A percentile compares a stretch with the other conserved stretches of the same genome.
These are phyloP conservation scores for Saccharomyces hybrid DNA, from an alignment of 1,139 yeast species.

Conservation along the genomic window DNA sequence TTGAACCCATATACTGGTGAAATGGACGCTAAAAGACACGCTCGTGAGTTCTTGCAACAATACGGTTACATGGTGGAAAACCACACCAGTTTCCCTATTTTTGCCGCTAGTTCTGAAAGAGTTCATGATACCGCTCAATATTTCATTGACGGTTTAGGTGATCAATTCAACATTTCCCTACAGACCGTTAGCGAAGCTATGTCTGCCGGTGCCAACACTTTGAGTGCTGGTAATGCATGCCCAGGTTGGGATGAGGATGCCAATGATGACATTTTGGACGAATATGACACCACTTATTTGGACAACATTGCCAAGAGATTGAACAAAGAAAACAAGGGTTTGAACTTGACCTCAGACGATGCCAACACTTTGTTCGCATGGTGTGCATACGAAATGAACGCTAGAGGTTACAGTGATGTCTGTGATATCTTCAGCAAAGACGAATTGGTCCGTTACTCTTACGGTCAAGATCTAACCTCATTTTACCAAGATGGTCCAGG, in stretches of 20 bases:
- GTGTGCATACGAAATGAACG: slow-evolving; percentile 54
- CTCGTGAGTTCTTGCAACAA: slow-evolving; percentile 13
- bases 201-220: slow-evolving; percentile 36
- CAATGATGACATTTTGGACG: slow-evolving; percentile 19
- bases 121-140: slow-evolving; percentile 19
- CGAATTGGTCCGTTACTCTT: slow-evolving; percentile 45
- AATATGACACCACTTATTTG: slow-evolving; percentile 29
- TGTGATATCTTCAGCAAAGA: slow-evolving; percentile 49
- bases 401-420: slow-evolving; percentile 46
- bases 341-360: slow-evolving; percentile 38
- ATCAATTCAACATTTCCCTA: slow-evolving; percentile 10
- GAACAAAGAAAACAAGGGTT: slow-evolving; percentile 37
- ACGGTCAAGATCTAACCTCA: slow-evolving; percentile 40
- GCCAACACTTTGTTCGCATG: slow-evolving; percentile 39
- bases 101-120: slow-evolving; percentile 20
- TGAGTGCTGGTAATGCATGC: slow-evolving; percentile 29
- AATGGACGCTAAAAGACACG: slow-evolving; percentile 20
- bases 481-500: slow-evolving; percentile 53
- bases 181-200: slow-evolving; percentile 32
- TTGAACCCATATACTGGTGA: slow-evolving; percentile 18
- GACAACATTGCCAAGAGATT: slow-evolving; percentile 36
- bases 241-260: slow-evolving; percentile 1
- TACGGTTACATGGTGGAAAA: slow-evolving; percentile 14
- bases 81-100: slow-evolving; percentile 12
- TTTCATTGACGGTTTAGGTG: slow-evolving; percentile 11